Evolutionary conservation across 208 protist genomes (phyloP).

Genomic region (Crithidia mellificae): DNA sequence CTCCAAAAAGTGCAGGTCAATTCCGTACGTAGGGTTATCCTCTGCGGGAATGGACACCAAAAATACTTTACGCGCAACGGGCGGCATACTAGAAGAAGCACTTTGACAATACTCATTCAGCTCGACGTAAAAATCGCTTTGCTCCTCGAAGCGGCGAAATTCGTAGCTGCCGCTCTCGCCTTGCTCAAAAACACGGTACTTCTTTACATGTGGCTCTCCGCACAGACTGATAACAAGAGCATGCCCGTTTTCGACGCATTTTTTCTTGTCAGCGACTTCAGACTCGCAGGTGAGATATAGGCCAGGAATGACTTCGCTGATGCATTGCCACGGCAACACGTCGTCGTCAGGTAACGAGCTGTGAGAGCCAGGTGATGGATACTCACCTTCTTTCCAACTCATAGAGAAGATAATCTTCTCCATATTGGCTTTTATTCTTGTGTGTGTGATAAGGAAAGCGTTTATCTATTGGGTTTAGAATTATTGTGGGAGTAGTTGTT

Average conservation of each 20-base stretch:
- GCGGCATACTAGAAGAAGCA: slow-evolving; percentile 18
- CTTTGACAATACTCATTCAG: slow-evolving; percentile 47
- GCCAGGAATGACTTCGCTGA: slow-evolving; percentile 80
- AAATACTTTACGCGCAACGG: slow-evolving; percentile 56
- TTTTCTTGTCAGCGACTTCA: slow-evolving; percentile 40
- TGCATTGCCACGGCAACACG: slow-evolving; percentile 51
- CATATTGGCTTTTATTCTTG: slow-evolving; percentile 12
- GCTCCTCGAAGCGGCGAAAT: slow-evolving; percentile 39
- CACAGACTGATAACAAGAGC: slow-evolving; percentile 76
- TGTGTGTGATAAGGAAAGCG: no score
- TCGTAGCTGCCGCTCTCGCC: slow-evolving; percentile 2
- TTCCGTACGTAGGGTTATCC: slow-evolving; percentile 74
- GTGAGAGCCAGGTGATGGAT: slow-evolving; percentile 39
- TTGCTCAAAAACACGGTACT: slow-evolving; percentile 63
- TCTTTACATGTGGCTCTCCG: slow-evolving; percentile 40
- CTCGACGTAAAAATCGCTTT: slow-evolving; percentile 49
- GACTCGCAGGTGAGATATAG: slow-evolving; percentile 77
- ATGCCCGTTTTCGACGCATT: slow-evolving; percentile 37
- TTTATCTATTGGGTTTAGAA: no score
- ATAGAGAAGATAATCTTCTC: slow-evolving; percentile 28
- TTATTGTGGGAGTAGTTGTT: no score
- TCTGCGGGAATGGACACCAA: slow-evolving; percentile 63
- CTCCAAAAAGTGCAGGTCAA: slow-evolving; percentile 68
- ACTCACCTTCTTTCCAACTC: slow-evolving; percentile 33
- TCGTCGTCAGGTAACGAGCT: slow-evolving; percentile 31